These are phyloP conservation scores for Epithemia pelagica DNA, from an alignment of 108 stramenopile species.

Conservation along the genomic window DNA sequence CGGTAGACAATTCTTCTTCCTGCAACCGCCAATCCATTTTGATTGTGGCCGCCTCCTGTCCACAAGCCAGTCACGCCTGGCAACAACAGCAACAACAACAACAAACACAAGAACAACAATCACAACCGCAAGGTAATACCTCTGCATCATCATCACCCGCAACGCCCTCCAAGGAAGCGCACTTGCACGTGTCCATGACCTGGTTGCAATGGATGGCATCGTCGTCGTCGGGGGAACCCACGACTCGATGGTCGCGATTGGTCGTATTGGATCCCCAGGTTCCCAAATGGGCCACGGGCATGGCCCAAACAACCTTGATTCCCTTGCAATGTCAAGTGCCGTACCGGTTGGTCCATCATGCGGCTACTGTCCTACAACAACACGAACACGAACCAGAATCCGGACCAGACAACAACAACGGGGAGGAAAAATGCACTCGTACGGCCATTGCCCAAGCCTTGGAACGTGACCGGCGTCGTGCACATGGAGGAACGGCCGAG, in stretches of 20 bases:
- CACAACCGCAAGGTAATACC: no score
- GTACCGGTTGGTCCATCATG: neutral
- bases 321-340: neutral
- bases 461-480: no score
- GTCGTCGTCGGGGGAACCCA: neutral
- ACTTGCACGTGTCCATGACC: neutral
- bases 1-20: neutral
- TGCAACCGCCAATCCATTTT: neutral
- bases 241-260: neutral
- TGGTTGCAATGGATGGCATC: neutral
- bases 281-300: neutral
- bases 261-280: neutral
- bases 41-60: neutral
- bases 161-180: neutral
- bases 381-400: neutral
- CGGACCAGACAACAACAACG: neutral
- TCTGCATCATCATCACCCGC: neutral
- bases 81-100: no score
- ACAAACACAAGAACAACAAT: no score
- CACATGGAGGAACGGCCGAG: no score
- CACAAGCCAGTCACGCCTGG: neutral
- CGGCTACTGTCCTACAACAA: neutral
- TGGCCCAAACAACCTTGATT: neutral
- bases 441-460: no score
- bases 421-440: neutral